phyloP scores from a whole-genome alignment of 148 eudicot genomes.

The Nepenthes gracilis region DNA sequence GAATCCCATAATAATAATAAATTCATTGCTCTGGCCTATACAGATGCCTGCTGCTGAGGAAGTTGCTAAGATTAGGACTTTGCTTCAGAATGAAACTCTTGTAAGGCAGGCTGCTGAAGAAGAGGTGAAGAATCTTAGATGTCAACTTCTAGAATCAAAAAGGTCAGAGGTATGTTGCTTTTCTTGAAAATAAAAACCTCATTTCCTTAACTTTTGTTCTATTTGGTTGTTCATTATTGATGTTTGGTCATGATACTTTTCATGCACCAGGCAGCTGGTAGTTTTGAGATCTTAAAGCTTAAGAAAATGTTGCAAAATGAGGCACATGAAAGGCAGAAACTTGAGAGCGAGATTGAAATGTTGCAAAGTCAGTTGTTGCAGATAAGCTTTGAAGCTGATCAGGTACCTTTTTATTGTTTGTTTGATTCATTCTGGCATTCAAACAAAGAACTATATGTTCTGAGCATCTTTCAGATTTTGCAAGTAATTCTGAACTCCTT shows the following conservation, averaged over 20 bases:
- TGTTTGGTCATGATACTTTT: slow-evolving; percentile 4
- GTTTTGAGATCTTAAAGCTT: slow-evolving; percentile 55
- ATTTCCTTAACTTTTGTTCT: background rate
- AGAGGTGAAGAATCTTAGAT: slow-evolving; percentile 47
- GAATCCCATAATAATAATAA: no score
- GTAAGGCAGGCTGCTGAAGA: slow-evolving; percentile 56
- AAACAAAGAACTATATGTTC: background rate
- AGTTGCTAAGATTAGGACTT: slow-evolving; percentile 38
- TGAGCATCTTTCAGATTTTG: no score
- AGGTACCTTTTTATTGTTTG: slow-evolving; percentile 26
- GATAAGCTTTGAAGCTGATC: slow-evolving; percentile 81
- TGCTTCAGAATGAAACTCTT: slow-evolving; percentile 57
- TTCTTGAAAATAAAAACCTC: background rate
- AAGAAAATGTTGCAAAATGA: slow-evolving; percentile 63
- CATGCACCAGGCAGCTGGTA: slow-evolving; percentile 40
- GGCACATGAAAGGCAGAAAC: slow-evolving; percentile 47
- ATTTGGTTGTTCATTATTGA: background rate
- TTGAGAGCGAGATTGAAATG: slow-evolving; percentile 69
- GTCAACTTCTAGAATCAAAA: slow-evolving; percentile 47
- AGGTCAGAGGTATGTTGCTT: slow-evolving; percentile 51
- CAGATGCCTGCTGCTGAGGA: slow-evolving; percentile 32
- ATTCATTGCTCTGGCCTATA: background rate
- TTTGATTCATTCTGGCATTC: background rate
- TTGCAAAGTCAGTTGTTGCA: slow-evolving; percentile 70
- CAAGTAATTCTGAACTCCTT: no score